Conservation (phyloP, 2,329 filamentous ascomycete genomes). For the Fusarium sp. region DNA sequence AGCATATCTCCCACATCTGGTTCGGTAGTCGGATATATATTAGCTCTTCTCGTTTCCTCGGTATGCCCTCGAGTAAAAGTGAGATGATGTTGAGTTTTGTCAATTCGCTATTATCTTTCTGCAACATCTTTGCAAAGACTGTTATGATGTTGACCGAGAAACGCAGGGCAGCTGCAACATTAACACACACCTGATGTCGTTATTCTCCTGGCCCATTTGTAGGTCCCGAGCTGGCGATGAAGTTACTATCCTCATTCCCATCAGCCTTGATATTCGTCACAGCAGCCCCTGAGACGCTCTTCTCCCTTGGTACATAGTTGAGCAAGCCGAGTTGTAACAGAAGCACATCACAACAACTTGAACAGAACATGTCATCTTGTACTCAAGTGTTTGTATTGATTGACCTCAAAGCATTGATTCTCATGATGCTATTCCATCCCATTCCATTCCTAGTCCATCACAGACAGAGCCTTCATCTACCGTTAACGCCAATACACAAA, state of each 20-base stretch:
- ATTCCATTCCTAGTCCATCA: constrained; percentile 4
- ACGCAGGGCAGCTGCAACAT: too few relatives aligned
- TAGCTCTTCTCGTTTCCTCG: not conserved
- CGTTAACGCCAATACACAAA: constrained; percentile 3
- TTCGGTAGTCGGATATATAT: not conserved
- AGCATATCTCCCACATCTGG: not conserved
- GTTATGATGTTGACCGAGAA: too few relatives aligned
- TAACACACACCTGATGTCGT: too few relatives aligned
- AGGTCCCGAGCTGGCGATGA: too few relatives aligned
- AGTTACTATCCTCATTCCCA: too few relatives aligned
- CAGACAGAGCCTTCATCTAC: constrained; percentile 5
- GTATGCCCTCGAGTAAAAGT: not conserved
- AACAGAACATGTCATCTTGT: not conserved
- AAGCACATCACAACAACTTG: not conserved
- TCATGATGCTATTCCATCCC: constrained; percentile 5
- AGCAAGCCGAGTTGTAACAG: not conserved
- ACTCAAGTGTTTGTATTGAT: not conserved
- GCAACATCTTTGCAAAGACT: too few relatives aligned
- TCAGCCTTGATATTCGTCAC: too few relatives aligned
- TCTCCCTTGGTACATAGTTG: not conserved
- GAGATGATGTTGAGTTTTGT: too few relatives aligned
- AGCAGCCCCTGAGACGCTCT: not conserved
- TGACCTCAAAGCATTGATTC: not conserved
- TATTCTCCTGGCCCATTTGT: too few relatives aligned
- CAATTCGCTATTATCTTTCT: too few relatives aligned